These are phyloP conservation scores for Olyra latifolia DNA, from an alignment of 176 grass and related monocot species.

Conservation along the genomic window DNA sequence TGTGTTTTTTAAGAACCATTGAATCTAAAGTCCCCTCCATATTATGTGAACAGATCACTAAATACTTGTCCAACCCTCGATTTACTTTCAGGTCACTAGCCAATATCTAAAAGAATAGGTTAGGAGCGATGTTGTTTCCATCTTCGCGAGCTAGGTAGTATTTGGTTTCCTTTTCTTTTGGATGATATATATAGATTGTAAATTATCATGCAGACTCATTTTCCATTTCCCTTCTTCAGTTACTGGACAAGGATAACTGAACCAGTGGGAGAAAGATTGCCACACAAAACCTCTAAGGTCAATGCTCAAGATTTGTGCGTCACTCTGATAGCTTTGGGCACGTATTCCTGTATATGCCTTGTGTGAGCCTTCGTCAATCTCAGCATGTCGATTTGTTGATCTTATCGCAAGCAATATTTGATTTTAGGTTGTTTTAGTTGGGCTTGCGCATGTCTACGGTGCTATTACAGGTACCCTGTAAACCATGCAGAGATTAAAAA, in stretches of 20 bases:
- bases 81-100: constrained; percentile 92
- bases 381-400: too few relatives aligned
- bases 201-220: background rate
- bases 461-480: too few relatives aligned
- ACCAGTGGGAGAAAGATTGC: constrained; percentile 72
- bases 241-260: constrained; percentile 91
- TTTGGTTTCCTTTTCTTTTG: background rate
- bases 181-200: background rate
- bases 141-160: constrained; percentile 65
- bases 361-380: too few relatives aligned
- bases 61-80: constrained; percentile 72
- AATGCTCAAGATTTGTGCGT: constrained; percentile 89
- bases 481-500: too few relatives aligned
- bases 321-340: too few relatives aligned
- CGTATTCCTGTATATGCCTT: too few relatives aligned
- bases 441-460: too few relatives aligned
- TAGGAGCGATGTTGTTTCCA: constrained; percentile 80
- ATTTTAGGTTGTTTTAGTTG: too few relatives aligned
- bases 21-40: constrained; percentile 5
- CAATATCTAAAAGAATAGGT: constrained; percentile 87
- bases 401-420: too few relatives aligned
- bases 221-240: constrained; percentile 41
- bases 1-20: background rate
- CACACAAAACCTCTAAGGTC: constrained; percentile 89
- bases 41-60: constrained; percentile 48